These are phyloP conservation scores for Tolypocladium endophyticum DNA, from an alignment of 2,329 filamentous ascomycete genomes.

Conservation along the genomic window DNA sequence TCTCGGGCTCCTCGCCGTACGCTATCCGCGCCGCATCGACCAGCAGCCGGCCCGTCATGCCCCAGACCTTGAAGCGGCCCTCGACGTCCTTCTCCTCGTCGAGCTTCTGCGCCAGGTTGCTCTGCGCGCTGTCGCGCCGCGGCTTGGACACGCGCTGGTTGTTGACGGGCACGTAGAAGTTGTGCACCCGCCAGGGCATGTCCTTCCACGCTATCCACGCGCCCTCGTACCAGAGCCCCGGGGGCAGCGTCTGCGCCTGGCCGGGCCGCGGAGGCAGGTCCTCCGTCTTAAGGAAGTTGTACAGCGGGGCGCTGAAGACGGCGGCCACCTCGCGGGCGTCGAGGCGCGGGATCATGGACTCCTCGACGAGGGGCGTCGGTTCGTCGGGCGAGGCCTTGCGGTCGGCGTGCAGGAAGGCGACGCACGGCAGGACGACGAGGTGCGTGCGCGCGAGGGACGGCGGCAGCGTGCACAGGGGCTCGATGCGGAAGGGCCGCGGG, in stretches of 20 bases:
- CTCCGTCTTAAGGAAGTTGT: slow-evolving; percentile 60
- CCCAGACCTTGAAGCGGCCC: slow-evolving; percentile 74
- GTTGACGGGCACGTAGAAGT: slow-evolving; percentile 78
- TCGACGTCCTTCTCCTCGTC: slow-evolving; percentile 35
- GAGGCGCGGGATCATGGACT: slow-evolving; percentile 65
- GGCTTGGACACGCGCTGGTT: slow-evolving; percentile 60
- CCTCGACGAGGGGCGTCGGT: slow-evolving; percentile 43
- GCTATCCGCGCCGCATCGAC: slow-evolving; percentile 81
- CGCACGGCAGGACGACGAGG: slow-evolving; percentile 63
- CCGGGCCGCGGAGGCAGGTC: slow-evolving; percentile 40
- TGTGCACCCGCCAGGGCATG: slow-evolving; percentile 73
- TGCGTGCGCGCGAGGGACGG: slow-evolving; percentile 64
- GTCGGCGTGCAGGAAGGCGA: slow-evolving; percentile 64
- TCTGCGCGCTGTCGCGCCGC: slow-evolving; percentile 27
- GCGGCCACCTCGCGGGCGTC: slow-evolving; percentile 88
- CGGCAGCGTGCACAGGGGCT: slow-evolving; percentile 79
- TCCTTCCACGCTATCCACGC: slow-evolving; percentile 73
- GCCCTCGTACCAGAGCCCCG: slow-evolving; percentile 74
- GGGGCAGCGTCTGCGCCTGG: slow-evolving; percentile 23
- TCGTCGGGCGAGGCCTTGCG: slow-evolving; percentile 22
- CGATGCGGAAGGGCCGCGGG: slow-evolving; percentile 69
- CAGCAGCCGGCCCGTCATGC: slow-evolving; percentile 85
- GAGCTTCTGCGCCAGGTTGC: slow-evolving; percentile 29
- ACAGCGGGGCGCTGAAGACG: slow-evolving; percentile 83
- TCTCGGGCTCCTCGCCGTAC: slow-evolving; percentile 73